Conservation (phyloP, 495 filamentous ascomycete genomes). For the Aspergillus saccharolyticus region DNA sequence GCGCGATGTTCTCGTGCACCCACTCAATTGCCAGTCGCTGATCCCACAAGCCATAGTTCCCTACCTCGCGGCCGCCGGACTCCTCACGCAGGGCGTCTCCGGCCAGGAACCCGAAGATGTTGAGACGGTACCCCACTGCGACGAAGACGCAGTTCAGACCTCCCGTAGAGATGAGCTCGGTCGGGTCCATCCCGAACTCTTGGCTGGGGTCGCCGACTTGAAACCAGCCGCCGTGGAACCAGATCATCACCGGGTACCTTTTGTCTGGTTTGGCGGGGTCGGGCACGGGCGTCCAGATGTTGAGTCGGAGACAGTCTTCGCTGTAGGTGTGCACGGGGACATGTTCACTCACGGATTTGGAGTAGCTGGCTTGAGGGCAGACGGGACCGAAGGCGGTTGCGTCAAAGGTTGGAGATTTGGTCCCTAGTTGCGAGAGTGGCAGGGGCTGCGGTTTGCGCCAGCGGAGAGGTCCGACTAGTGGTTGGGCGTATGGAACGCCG, state of each 20-base stretch:
- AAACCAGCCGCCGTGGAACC: conserved; percentile 49
- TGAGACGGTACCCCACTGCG: conserved; percentile 58
- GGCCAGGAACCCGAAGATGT: conserved; percentile 57
- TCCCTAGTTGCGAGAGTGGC: conserved; percentile 31
- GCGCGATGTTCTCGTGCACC: conserved; percentile 51
- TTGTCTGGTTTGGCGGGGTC: conserved; percentile 16
- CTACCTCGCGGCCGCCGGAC: conserved; percentile 41
- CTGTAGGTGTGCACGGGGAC: conserved; percentile 17
- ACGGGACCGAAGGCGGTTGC: conserved; percentile 39
- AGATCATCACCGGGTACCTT: conserved; percentile 54
- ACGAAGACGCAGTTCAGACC: conserved; percentile 47
- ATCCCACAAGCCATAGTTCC: conserved; percentile 59
- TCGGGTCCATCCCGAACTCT: conserved; percentile 29
- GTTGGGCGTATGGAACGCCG: conserved; percentile 43
- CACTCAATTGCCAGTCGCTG: conserved; percentile 54
- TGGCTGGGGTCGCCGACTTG: conserved; percentile 40
- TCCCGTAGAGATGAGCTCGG: conserved; percentile 47
- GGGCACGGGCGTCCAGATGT: conserved; percentile 36
- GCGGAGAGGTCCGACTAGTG: conserved; percentile 35
- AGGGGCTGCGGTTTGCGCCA: conserved; percentile 41
- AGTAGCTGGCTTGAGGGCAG: conserved; percentile 38
- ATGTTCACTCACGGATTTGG: conserved; percentile 20
- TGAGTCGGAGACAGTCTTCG: conserved; percentile 46
- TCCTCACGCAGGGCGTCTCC: conserved; percentile 33
- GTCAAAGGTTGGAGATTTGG: conserved; percentile 23